Evolutionary conservation across 345 rosid genomes (phyloP), one percentile per base, ranked within the genome.

Genomic region (Cardiospermum halicacabum): DNA sequence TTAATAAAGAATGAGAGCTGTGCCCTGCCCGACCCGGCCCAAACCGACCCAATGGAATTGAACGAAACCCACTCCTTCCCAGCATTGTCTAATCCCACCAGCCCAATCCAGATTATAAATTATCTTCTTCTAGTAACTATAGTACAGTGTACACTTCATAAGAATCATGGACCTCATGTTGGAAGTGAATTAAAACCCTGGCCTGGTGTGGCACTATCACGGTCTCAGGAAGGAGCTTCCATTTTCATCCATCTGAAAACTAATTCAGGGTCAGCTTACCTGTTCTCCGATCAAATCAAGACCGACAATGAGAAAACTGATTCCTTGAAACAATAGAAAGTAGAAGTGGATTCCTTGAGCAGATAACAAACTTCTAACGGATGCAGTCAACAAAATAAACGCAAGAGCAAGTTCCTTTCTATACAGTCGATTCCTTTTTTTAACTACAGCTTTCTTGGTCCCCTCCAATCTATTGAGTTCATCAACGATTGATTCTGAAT

Each of bases 271-370:
- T 78, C 67, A 87, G 67, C 87, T 88, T 42, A 91, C 87, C 77
- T 89, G 97, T 69, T 91, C 97, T 40, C 97, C 97, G 1, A 91
- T 91, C 83, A 91, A 72, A 77, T 91, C 96, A 7, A 91, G 96
- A 64, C 97, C 97, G 7, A 91, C 96, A 7, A 82, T 80, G 2
- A 91, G 79, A 65, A 91, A 91, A 65, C 84, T 81, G 60, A 89
- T 72, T 53, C 97, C 97, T 78, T 91, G 97, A 76, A 89, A 91
- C 68, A 91, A 75, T 9, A 91, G 86, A 72, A 91, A 91, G 75
- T 89, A 91, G 78, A 88, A 89, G 71, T 91, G 97, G 16, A 91
- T 81, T 48, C 97, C 97, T 60, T 86, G 96, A 0, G 97, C 97
- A 11, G 96, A 83, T 69, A 91, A 73, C 77, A 89, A 81, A 70